phyloP scores from a whole-genome alignment of 169 alveolate genomes.

The Besnoitia besnoiti region DNA sequence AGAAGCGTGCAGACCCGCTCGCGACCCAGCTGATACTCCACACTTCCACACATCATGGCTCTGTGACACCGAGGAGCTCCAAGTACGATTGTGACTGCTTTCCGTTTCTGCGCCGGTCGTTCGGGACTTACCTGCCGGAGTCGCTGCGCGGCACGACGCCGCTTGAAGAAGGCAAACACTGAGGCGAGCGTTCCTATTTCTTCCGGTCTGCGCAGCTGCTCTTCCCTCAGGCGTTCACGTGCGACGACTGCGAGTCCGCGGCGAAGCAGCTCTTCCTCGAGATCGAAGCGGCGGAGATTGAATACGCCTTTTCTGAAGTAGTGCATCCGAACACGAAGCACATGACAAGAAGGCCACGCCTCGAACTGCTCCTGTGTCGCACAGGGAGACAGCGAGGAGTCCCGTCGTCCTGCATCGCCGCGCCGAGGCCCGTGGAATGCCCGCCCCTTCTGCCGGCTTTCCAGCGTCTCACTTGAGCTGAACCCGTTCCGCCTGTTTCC shows the following conservation, averaged over 20 bases:
- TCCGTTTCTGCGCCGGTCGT: background rate
- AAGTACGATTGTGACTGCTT: no score
- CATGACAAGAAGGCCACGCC: no score
- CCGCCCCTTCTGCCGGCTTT: background rate
- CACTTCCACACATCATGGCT: no score
- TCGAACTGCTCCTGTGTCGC: no score
- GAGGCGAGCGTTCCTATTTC: background rate
- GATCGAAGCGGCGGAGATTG: background rate
- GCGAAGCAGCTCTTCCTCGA: slow-evolving; percentile 29
- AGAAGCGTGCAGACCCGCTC: no score
- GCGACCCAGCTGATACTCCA: no score
- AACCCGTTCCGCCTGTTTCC: background rate
- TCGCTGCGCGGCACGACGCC: background rate
- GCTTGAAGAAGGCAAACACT: background rate
- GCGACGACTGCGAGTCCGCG: slow-evolving; percentile 13
- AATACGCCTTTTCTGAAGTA: no score
- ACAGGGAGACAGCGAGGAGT: no score
- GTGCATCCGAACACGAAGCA: background rate
- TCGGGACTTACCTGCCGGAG: background rate
- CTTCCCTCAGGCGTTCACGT: background rate
- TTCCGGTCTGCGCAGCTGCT: background rate
- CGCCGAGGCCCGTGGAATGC: no score
- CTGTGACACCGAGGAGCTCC: no score
- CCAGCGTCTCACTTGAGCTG: background rate
- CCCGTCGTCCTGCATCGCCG: no score